Base-by-base conservation (phyloP, 352 stramenopile genomes). In the Globisporangium nagaii region DNA sequence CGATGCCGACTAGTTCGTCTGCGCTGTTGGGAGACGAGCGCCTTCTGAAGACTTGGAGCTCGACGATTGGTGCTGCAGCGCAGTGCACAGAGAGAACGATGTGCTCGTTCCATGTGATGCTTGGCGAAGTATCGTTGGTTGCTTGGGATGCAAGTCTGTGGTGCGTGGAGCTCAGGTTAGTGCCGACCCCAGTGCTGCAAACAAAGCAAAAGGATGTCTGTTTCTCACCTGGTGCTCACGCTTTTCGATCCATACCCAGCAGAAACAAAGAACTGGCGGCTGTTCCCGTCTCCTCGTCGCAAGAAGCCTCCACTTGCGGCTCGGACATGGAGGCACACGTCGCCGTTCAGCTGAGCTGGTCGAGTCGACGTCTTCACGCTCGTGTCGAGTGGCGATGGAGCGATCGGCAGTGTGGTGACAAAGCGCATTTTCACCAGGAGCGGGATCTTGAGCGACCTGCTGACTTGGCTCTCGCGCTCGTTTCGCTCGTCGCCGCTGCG, bases 21-120 rank as follows among this genome's bases (percentile, higher is more conserved):
- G 11, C 20, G 25, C 17, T 13, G 12, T 37, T n/a, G 25, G 22
- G 45, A 24, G 40, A 19, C 17, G 24, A 1, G 2, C 49, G 35
- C 35, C 36, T 62, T 57, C 27, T 60, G 31, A 40, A 61, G 6
- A 79, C 11, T 5, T 36, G 59, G 1, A 79, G n/a, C 3, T 65
- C 28, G 13, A 74, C 43, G 15, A 73, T 17, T 15, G 68, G 63
- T 3, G 61, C 39, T 6, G 27, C 35, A 27, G 43, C 15, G 36
- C 31, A 62, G 0, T 30, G 31, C 4, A 72, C 40, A 10, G 51
- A 37, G 36, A 79, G 52, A 15, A 51, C 25, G 9, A 75, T 8
- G 1, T 79, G 64, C 17, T 79, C 66, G 40, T 79, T 62, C 70
- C 70, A 79, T 12, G 51, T 40, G n/a, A 75, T 8, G n/a, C n/a